Evolutionary conservation across 768 basidiomycete species (phyloP).

Genomic region (Baorangia bicolor): DNA sequence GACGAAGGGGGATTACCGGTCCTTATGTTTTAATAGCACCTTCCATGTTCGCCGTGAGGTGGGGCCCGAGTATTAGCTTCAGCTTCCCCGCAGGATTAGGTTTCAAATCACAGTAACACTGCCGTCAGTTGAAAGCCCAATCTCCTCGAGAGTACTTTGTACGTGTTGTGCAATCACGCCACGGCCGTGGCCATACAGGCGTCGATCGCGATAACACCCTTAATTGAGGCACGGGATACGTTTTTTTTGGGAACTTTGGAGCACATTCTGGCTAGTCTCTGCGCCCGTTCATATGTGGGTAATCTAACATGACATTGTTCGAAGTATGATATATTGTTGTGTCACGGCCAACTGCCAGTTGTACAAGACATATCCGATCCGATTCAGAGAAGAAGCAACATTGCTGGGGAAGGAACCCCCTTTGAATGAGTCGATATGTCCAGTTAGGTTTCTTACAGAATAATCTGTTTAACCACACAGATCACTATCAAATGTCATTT

Average conservation of each 20-base stretch:
- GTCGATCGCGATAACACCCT: conserved; percentile 33
- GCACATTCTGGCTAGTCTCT: conserved; percentile 8
- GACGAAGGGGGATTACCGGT: conserved; percentile 14
- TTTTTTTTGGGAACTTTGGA: conserved; percentile 3
- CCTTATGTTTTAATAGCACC: conserved; percentile 11
- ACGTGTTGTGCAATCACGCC: conserved; percentile 12
- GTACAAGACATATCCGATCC: conserved; percentile 4
- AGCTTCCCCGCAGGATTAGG: conserved; percentile 20
- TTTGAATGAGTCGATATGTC: not conserved
- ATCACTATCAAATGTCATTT: conserved; percentile 10
- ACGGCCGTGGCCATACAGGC: conserved; percentile 12
- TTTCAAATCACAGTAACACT: conserved; percentile 5
- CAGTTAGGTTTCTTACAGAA: not conserved
- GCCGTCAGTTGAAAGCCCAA: conserved; percentile 54
- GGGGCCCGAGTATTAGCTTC: not conserved
- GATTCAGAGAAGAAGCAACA: not conserved
- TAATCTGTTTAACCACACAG: not conserved
- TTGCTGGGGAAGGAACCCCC: not conserved
- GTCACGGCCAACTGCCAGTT: conserved; percentile 1
- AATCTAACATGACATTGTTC: conserved; percentile 16
- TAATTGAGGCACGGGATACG: conserved; percentile 24
- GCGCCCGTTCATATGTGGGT: conserved; percentile 6
- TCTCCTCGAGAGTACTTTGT: conserved; percentile 50
- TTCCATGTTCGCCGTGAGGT: conserved; percentile 10
- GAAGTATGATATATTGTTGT: conserved; percentile 9